phyloP scores from a whole-genome alignment of 768 basidiomycete genomes.

The Hygrocybe coccinea region DNA sequence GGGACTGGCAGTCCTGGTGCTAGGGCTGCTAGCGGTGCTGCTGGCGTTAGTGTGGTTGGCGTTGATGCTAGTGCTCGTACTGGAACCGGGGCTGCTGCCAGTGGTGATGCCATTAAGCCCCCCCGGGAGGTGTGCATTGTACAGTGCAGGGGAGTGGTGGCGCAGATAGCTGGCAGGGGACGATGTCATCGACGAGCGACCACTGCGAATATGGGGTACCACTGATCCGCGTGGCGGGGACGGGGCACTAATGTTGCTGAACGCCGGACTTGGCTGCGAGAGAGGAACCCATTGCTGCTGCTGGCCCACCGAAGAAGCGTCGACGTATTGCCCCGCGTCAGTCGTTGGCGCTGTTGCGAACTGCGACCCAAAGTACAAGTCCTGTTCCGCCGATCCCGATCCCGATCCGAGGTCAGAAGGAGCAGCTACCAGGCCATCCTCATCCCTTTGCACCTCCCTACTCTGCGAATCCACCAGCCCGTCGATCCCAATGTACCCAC shows the following conservation, averaged over 20 bases:
- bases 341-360: background rate
- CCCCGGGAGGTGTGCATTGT: background rate
- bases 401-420: too few relatives aligned
- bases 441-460: constrained; percentile 42
- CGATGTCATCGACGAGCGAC: constrained; percentile 23
- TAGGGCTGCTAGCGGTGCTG: too few relatives aligned
- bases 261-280: constrained; percentile 37
- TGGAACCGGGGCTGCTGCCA: too few relatives aligned
- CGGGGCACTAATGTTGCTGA: constrained; percentile 36
- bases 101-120: too few relatives aligned
- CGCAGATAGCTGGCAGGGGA: constrained; percentile 26
- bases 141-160: constrained; percentile 1
- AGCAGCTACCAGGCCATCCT: constrained; percentile 45
- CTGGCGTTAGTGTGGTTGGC: too few relatives aligned
- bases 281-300: constrained; percentile 24
- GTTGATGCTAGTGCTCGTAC: too few relatives aligned
- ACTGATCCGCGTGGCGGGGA: constrained; percentile 33
- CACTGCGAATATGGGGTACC: constrained; percentile 25
- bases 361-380: background rate
- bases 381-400: background rate
- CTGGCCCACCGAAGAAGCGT: constrained; percentile 8
- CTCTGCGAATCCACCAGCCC: too few relatives aligned
- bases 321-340: background rate
- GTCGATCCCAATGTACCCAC: too few relatives aligned
- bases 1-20: background rate